Evolutionary conservation across 1,284 basidiomycete species (phyloP), one percentile per base, ranked within the genome.

Genomic region (Schizophyllum amplum): DNA sequence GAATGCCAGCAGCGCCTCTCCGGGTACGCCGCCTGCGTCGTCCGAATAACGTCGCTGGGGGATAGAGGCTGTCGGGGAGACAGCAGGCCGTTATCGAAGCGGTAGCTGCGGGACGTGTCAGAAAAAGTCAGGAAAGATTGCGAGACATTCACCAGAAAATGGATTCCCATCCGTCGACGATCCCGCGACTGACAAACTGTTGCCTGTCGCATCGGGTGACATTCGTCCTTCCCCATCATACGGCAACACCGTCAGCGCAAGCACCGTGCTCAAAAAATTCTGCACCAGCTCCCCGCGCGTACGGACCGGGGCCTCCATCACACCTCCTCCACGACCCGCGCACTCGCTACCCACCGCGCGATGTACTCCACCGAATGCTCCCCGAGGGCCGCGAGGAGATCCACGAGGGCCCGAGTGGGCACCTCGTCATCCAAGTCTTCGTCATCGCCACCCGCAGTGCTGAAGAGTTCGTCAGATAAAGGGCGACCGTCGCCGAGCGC

Each of bases 361-460:
- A 94, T 74, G 71, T 92, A 93, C n/a, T 79, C 75, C 0, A 86
- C 83, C 2, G 90, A 93, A 67, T 94, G 91, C 61, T 96, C 93
- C 0, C 90, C 89, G 1, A 96, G 71, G 0, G 88, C 86, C 1
- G 82, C 81, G 2, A 95, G 75, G 21, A 95, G 79, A 67, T 91
- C 91, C 72, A 86, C 87, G 5, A 42, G 17, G 4, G 33, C 33
- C 15, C 20, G 52, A n/a, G 49, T 50, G n/a, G n/a, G n/a, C 49
- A 23, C 52, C 50, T 33, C 46, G 46, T 48, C 42, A 24, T 20
- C 17, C 3, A 17, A 73, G 70, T 66, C 60, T 6, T 42, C 33
- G 33, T 42, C 33, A 13, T 9, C 33, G 33, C 17, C 17, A 9
- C 17, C 33, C 4, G 11, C n/a, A n/a, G n/a, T n/a, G n/a, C n/a